A percentile compares a stretch with the other conserved stretches of the same genome.
phyloP scores from a whole-genome alignment of 2,329 filamentous ascomycete genomes.

The Aspergillus pseudoviridinutans region DNA sequence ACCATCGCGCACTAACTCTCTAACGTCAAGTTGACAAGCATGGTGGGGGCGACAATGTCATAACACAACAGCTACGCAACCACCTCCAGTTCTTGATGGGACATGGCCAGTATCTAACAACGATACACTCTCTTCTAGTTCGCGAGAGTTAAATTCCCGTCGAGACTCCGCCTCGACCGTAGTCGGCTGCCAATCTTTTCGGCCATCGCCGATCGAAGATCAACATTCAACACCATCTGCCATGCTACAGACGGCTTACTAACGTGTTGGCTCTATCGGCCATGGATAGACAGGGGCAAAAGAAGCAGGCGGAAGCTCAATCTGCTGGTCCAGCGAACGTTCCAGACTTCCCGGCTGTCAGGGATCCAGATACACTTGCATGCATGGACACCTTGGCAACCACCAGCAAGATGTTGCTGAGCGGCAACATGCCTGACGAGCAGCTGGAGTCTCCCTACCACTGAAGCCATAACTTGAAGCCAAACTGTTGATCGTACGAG shows the following conservation, averaged over 20 bases:
- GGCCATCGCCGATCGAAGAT: not conserved
- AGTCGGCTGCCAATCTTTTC: not conserved
- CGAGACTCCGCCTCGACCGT: not conserved
- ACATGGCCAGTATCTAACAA: not conserved
- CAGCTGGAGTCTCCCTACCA: not conserved
- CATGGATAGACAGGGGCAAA: not conserved
- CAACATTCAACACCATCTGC: not conserved
- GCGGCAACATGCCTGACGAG: not conserved
- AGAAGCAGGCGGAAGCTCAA: not conserved
- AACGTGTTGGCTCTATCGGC: not conserved
- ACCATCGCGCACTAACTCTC: conserved; percentile 11
- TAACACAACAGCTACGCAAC: not conserved
- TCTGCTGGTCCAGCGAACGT: not conserved
- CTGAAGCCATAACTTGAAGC: not conserved
- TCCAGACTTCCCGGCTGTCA: not conserved
- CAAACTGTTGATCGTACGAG: not conserved
- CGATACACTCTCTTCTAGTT: not conserved
- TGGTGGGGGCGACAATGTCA: not conserved
- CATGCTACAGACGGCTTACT: not conserved
- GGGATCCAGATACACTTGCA: not conserved
- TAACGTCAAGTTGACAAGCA: conserved; percentile 21
- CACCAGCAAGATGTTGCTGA: not conserved
- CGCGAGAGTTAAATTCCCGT: not conserved
- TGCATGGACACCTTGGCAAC: not conserved
- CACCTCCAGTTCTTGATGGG: not conserved